Evolutionary conservation across 2,329 filamentous ascomycete species (phyloP), one percentile per base, ranked within the genome.

Genomic region (Trematosphaeria pertusa): DNA sequence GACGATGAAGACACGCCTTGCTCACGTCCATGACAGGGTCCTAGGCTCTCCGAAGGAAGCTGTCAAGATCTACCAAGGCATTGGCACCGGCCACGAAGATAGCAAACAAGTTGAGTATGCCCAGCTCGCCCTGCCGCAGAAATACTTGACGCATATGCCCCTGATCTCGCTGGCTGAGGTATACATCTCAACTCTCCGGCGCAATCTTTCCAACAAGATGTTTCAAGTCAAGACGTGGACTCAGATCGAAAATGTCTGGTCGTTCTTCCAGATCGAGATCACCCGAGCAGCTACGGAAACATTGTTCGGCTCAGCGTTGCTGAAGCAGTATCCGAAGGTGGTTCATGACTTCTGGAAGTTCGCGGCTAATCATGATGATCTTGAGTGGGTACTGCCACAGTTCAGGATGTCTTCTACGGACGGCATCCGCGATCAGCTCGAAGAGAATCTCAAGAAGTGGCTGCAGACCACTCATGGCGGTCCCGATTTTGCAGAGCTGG

Each of bases 161-260:
- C 37, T 67, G 2, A 30, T 34, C 0, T 18, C 46, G 5, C 31
- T 53, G 0, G 33, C 46, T 21, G 49, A 67, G n/a, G 33, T 37
- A 6, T 67, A 65, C 32, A 48, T 58, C 19, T 45, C 55, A 2
- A 53, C 44, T 8, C 37, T 69, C 7, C 60, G 60, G 5, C 41
- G 46, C 6, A 64, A 54, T n/a, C 47, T 69, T 35, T 44, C 62
- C 20, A 57, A 62, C 14, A 67, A 67, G 39, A 65, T 64, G 62
- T 65, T 69, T 14, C 61, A 67, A 36, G 32, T 52, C 5, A 48
- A 52, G 11, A 54, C 37, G 14, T 69, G 65, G 65, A 66, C 61
- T 7, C 56, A 59, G 10, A 65, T 69, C 15, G 62, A 67, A 43
- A 63, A 69, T 19, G 26, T 64, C 3, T 67, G 59, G 61, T 64